Evolutionary conservation across 495 filamentous ascomycete species (phyloP).

Genomic region (Wilcoxina mikolae): DNA sequence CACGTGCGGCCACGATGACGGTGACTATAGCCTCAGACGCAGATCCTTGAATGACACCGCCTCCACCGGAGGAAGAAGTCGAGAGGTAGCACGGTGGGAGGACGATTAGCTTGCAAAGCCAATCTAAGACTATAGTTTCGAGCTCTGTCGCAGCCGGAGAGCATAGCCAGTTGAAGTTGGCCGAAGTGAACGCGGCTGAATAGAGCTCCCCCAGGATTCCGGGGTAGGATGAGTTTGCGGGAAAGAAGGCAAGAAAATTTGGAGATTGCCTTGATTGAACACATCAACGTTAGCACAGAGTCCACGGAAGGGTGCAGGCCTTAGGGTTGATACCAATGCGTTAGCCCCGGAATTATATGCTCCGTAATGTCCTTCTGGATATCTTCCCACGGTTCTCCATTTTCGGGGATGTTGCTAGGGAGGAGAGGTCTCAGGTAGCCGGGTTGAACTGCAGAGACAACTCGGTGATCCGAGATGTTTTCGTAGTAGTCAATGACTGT

Average conservation of each 20-base stretch:
- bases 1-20: constrained; percentile 75
- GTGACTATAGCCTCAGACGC: constrained; percentile 81
- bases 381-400: constrained; percentile 60
- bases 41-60: constrained; percentile 89
- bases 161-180: constrained; percentile 96
- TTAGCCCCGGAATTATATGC: constrained; percentile 86
- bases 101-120: constrained; percentile 60
- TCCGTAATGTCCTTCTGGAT: constrained; percentile 77
- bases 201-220: constrained; percentile 90
- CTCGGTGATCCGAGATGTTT: constrained; percentile 51
- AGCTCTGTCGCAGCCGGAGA: constrained; percentile 90
- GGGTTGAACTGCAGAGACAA: constrained; percentile 64
- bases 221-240: constrained; percentile 67
- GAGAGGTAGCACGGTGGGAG: constrained; percentile 67
- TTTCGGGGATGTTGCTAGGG: constrained; percentile 52
- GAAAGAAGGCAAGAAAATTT: constrained; percentile 95
- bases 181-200: constrained; percentile 69
- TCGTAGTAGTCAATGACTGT: constrained; percentile 74
- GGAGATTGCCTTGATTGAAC: constrained; percentile 48
- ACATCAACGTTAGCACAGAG: constrained; percentile 1
- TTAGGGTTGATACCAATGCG: constrained; percentile 55
- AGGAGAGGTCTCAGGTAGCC: constrained; percentile 76
- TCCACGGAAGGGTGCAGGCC: too few relatives aligned
- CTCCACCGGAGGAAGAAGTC: constrained; percentile 54
- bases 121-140: constrained; percentile 88